Evolutionary conservation across 1,284 basidiomycete species (phyloP).

Genomic region (Ceratobasidium sp.): DNA sequence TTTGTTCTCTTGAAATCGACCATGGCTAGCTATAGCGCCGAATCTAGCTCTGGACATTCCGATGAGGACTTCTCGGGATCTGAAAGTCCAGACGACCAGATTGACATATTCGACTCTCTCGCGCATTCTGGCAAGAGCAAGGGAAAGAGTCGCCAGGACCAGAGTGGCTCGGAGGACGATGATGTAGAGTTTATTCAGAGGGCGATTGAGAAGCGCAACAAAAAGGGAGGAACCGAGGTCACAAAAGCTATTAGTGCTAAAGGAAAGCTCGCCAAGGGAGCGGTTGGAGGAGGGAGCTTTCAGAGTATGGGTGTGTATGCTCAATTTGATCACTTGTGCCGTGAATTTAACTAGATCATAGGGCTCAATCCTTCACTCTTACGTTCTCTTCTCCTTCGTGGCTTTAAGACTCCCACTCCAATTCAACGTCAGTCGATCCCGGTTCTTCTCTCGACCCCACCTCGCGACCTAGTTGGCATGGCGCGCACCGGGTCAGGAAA

Average conservation of each 20-base stretch:
- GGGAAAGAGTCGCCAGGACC: conserved; percentile 38
- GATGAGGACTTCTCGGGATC: conserved; percentile 11
- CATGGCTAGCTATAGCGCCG: conserved; percentile 9
- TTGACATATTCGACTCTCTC: conserved; percentile 59
- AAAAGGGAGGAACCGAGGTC: conserved; percentile 71
- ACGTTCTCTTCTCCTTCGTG: conserved; percentile 87
- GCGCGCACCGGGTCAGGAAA: conserved; percentile 98
- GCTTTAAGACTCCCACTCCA: conserved; percentile 94
- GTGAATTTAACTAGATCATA: conserved; percentile 47
- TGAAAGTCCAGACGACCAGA: conserved; percentile 50
- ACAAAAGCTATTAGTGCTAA: conserved; percentile 67
- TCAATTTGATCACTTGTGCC: background rate
- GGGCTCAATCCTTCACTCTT: conserved; percentile 85
- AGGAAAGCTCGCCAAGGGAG: conserved; percentile 67
- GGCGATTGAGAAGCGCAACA: conserved; percentile 68
- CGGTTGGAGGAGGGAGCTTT: conserved; percentile 83
- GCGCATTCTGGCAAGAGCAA: conserved; percentile 48
- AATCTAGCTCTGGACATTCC: conserved; percentile 3
- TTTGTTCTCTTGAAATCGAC: conserved; percentile 29
- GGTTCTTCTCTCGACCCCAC: conserved; percentile 80
- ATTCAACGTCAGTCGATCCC: conserved; percentile 95
- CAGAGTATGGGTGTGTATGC: conserved; percentile 85
- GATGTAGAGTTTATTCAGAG: conserved; percentile 66
- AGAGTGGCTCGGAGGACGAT: conserved; percentile 58
- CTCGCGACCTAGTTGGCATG: conserved; percentile 97